Evolutionary conservation across 805 yeast genomes (phyloP), one percentile per base, ranked within the genome.

Genomic region (Wickerhamomyces alni): DNA sequence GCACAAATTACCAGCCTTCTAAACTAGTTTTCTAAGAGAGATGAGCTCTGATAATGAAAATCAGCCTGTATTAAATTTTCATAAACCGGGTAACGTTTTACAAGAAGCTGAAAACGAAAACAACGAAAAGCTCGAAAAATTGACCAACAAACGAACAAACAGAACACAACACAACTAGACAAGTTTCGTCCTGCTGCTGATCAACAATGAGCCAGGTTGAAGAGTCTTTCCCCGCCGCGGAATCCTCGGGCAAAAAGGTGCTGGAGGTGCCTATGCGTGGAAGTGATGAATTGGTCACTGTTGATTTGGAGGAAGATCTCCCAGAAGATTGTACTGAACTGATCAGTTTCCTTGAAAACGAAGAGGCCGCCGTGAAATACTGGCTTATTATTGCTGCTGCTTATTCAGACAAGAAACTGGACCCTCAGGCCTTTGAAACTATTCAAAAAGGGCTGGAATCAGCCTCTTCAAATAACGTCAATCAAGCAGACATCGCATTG

Each of bases 261-360:
- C 38, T 66, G 31, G 72, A 67, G 59, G 82, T 91, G 54, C 96
- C 95, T 32, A 66, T 87, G 56, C 72, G 71, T 46, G 82, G 74
- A 41, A 80, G 81, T 42, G 85, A 82, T 52, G 95, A 88, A 63
- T 84, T 87, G 45, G 96, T 91, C 46, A 82, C 87, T 38, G 76
- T 93, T 50, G 91, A 88, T 54, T 71, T 84, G 43, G 74, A 74
- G 38, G 78, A 80, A 27, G 98, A 91, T 55, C 69, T 88, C 41
- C 95, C 96, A 5, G 95, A 86, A 17, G 96, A 91, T 58, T 86
- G 96, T 5, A 72, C 77, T 33, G 98, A 93, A 55, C 70, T 93
- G 46, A 78, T 84, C 47, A 74, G 77, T 21, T 73, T 91, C 45
- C 67, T 93, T 46, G 82, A 84, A 45, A 86, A 84, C 48, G 98